phyloP scores from a whole-genome alignment of 805 yeast species.

The Kodamaea jinghongensis region DNA sequence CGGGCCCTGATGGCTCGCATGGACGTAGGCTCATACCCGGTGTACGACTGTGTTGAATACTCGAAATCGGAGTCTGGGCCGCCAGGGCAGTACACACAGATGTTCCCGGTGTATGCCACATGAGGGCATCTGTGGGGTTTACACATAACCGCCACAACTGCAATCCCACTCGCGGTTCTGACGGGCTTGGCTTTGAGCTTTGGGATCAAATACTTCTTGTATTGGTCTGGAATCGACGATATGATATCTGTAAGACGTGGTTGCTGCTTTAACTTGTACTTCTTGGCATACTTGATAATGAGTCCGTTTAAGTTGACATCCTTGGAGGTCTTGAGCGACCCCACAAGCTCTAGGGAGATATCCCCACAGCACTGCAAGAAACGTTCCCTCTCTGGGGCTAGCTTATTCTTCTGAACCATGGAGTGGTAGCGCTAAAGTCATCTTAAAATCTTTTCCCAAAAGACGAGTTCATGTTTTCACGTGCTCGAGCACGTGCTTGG shows the following conservation, averaged over 20 bases:
- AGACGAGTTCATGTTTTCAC: not conserved
- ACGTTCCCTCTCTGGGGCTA: slow-evolving; percentile 89
- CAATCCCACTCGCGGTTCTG: slow-evolving; percentile 97
- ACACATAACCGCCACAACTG: slow-evolving; percentile 99
- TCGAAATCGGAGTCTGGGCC: slow-evolving; percentile 99
- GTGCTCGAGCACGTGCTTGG: not conserved
- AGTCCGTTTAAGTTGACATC: slow-evolving; percentile 90
- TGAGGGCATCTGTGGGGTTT: slow-evolving; percentile 99
- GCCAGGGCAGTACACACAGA: slow-evolving; percentile 98
- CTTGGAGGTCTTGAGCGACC: slow-evolving; percentile 66
- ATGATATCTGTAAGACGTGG: slow-evolving; percentile 95
- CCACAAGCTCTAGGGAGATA: slow-evolving; percentile 79
- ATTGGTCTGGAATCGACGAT: slow-evolving; percentile 92
- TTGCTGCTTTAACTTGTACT: slow-evolving; percentile 86
- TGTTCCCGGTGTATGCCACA: slow-evolving; percentile 97
- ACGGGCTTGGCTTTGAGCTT: slow-evolving; percentile 98
- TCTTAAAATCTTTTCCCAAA: slow-evolving; percentile 7
- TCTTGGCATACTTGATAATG: slow-evolving; percentile 80
- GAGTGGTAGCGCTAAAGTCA: slow-evolving; percentile 12
- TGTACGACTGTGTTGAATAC: slow-evolving; percentile 95
- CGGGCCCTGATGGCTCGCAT: slow-evolving; percentile 99
- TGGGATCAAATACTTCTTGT: slow-evolving; percentile 86
- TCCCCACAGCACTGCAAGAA: slow-evolving; percentile 92
- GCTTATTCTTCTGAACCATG: slow-evolving; percentile 32
- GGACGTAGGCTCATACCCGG: slow-evolving; percentile 98